Percentiles rank a stretch among this genome's conserved stretches.
Conservation (phyloP, 2,329 filamentous ascomycete genomes). For the Macrophomina phaseolina region DNA sequence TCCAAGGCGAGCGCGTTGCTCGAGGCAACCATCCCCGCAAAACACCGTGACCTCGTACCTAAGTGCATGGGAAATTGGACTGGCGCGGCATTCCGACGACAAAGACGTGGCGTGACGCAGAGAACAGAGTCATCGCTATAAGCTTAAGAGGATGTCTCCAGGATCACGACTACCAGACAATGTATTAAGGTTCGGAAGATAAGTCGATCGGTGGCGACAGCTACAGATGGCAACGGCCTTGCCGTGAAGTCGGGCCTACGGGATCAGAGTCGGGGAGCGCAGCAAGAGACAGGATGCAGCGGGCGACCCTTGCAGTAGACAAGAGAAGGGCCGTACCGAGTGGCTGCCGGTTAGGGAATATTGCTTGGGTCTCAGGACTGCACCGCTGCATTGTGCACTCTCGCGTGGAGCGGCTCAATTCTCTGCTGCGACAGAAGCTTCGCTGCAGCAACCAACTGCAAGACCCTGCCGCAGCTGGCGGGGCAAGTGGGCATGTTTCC, state of each 20-base stretch:
- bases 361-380: not conserved
- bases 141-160: not conserved
- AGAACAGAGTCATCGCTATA: not conserved
- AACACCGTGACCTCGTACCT: not conserved
- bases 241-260: not conserved
- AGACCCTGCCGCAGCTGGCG: not conserved
- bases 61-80: not conserved
- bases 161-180: slow-evolving; percentile 6
- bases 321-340: not conserved
- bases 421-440: slow-evolving; percentile 20
- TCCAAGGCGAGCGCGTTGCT: not conserved
- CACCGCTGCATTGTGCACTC: not conserved
- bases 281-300: not conserved
- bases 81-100: not conserved
- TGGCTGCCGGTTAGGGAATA: not conserved
- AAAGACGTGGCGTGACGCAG: slow-evolving; percentile 7
- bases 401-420: slow-evolving; percentile 20
- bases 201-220: slow-evolving; percentile 12
- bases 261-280: not conserved
- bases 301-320: slow-evolving; percentile 11
- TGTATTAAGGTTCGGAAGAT: slow-evolving; percentile 16
- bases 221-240: not conserved
- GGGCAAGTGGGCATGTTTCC: slow-evolving; percentile 4
- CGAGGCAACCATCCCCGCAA: slow-evolving; percentile 17
- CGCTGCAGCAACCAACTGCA: slow-evolving; percentile 2